These are phyloP conservation scores for Nitzschia sp. DNA, from an alignment of 108 stramenopile genomes.

Conservation along the genomic window DNA sequence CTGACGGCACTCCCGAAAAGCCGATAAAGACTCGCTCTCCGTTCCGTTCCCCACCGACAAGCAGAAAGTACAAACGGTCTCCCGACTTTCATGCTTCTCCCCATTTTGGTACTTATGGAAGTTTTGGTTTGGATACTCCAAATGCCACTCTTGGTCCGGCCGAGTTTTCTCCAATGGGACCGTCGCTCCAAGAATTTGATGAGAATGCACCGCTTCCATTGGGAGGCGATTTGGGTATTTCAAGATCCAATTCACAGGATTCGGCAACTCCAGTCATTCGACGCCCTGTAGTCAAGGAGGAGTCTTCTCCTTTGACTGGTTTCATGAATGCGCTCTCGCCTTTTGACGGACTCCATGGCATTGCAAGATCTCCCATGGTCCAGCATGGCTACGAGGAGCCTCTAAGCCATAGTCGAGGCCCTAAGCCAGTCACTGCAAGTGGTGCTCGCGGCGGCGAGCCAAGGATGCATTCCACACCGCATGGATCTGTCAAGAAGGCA, in stretches of 20 bases:
- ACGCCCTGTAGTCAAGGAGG: background rate
- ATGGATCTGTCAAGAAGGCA: slow-evolving; percentile 18
- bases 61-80: slow-evolving; percentile 22
- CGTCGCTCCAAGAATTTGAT: slow-evolving; percentile 20
- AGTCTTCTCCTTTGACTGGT: slow-evolving; percentile 25
- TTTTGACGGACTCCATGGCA: slow-evolving; percentile 14
- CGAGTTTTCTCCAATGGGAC: slow-evolving; percentile 48
- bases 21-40: slow-evolving; percentile 14
- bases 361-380: background rate
- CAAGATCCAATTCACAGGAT: slow-evolving; percentile 1
- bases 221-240: background rate
- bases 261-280: slow-evolving; percentile 6
- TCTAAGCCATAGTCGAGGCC: background rate
- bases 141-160: slow-evolving; percentile 12
- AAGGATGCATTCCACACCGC: slow-evolving; percentile 11
- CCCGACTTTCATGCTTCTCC: slow-evolving; percentile 19
- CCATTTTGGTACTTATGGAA: slow-evolving; percentile 17
- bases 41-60: slow-evolving; percentile 31
- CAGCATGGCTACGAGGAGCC: background rate
- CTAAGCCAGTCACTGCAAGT: slow-evolving; percentile 27
- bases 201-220: background rate
- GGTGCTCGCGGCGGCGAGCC: slow-evolving; percentile 13
- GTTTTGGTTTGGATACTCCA: slow-evolving; percentile 53
- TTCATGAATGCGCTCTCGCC: slow-evolving; percentile 14
- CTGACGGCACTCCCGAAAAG: slow-evolving; percentile 21